A percentile compares a stretch with the other conserved stretches of the same genome.
phyloP scores from a whole-genome alignment of 257 asterid species.

The Salvia rosmarinus region DNA sequence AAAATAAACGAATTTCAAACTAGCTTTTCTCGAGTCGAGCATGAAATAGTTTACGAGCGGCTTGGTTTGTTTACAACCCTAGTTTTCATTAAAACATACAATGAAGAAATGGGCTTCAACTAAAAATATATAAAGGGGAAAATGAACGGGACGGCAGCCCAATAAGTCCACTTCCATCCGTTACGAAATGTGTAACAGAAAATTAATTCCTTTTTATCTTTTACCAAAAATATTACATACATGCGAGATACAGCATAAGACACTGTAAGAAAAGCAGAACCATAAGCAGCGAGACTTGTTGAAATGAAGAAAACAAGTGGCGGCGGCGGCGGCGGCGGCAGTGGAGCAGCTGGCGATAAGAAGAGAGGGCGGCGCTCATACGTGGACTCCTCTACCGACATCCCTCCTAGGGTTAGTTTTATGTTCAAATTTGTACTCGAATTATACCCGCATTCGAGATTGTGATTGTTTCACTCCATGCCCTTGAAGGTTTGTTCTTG shows the following conservation, averaged over 20 bases:
- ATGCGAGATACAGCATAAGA: background rate
- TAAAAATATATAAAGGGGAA: background rate
- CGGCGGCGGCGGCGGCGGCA: conserved; percentile 54
- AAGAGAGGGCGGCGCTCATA: conserved; percentile 71
- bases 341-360: conserved; percentile 65
- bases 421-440: background rate
- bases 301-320: conserved; percentile 77
- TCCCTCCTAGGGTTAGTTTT: conserved; percentile 68
- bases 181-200: conserved; percentile 10
- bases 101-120: no score
- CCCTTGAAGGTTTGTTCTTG: background rate
- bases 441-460: conserved; percentile 29
- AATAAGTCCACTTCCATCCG: background rate
- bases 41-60: no score
- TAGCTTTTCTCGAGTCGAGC: no score
- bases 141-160: conserved; percentile 6
- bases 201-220: background rate
- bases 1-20: no score
- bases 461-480: conserved; percentile 23
- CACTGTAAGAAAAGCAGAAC: conserved; percentile 23
- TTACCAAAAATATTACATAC: conserved; percentile 6
- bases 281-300: conserved; percentile 23
- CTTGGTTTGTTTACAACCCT: no score
- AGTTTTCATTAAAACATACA: no score
- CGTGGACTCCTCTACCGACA: conserved; percentile 52